Evolutionary conservation across 73 alveolate genomes (phyloP), one percentile per base, ranked within the genome.

Genomic region (Symbiodinium natans): DNA sequence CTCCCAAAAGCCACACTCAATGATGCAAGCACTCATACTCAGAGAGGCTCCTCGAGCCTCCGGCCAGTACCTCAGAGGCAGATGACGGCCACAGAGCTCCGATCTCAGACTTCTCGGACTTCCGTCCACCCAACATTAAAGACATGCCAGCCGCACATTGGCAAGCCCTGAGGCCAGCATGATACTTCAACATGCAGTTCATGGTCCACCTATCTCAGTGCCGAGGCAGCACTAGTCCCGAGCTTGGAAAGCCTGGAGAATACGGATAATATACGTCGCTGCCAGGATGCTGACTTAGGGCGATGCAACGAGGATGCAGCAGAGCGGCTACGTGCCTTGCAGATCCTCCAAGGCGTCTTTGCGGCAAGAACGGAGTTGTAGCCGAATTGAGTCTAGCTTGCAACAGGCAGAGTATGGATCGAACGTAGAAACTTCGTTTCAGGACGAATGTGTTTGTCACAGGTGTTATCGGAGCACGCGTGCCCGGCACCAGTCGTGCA

Each of bases 101-200:
- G n/a, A n/a, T n/a, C n/a, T n/a, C n/a, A n/a, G n/a, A n/a, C n/a
- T n/a, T n/a, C n/a, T n/a, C n/a, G n/a, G n/a, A n/a, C n/a, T n/a
- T n/a, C n/a, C n/a, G n/a, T n/a, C n/a, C n/a, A n/a, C n/a, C n/a
- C n/a, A n/a, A n/a, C n/a, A n/a, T n/a, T n/a, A n/a, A n/a, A n/a
- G n/a, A n/a, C n/a, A n/a, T n/a, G n/a, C n/a, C n/a, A n/a, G n/a
- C n/a, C n/a, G n/a, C n/a, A n/a, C n/a, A n/a, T n/a, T n/a, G n/a
- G n/a, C n/a, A n/a, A n/a, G n/a, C n/a, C n/a, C n/a, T n/a, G 46
- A 88, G 95, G 95, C 95, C 31, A 80, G 74, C 38, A 63, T 88
- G 73, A 88, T 88, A 52, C 41, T 88, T 82, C 95, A 88, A 29
- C 95, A 88, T 88, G 95, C 95, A 15, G 95, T 86, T 17, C 85